Conservation (phyloP, 192 early-diverging fungal species). For the Backusella mclennaniae region DNA sequence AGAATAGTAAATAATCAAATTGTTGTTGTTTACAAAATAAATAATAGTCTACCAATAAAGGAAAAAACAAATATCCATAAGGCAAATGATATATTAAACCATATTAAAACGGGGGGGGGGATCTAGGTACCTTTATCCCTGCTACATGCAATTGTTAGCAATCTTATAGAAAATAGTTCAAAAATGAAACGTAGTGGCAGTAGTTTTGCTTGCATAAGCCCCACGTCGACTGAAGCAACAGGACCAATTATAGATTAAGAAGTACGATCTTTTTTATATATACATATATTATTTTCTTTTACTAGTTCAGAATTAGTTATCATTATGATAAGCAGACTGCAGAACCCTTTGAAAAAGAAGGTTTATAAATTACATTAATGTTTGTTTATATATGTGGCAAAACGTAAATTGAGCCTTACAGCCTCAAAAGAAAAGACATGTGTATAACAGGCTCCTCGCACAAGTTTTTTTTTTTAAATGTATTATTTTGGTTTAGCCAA, state of each 20-base stretch:
- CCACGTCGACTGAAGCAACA: background rate
- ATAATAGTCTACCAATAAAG: background rate
- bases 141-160: background rate
- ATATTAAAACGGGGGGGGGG: background rate
- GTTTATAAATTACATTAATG: background rate
- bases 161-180: background rate
- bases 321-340: background rate
- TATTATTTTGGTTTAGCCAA: background rate
- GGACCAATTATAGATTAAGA: background rate
- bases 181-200: background rate
- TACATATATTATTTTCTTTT: background rate
- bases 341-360: background rate
- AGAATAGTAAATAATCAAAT: background rate
- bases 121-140: background rate
- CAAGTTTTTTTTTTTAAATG: background rate
- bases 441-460: background rate
- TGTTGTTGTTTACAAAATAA: background rate
- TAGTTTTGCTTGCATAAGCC: background rate
- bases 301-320: background rate
- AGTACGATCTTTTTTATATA: background rate
- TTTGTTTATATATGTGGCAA: background rate
- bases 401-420: background rate
- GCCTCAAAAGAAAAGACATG: background rate
- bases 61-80: background rate
- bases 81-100: background rate